A percentile compares a stretch with the other conserved stretches of the same genome.
Evolutionary conservation across 352 stramenopile species (phyloP).

Genomic region (Pythium chondricola): DNA sequence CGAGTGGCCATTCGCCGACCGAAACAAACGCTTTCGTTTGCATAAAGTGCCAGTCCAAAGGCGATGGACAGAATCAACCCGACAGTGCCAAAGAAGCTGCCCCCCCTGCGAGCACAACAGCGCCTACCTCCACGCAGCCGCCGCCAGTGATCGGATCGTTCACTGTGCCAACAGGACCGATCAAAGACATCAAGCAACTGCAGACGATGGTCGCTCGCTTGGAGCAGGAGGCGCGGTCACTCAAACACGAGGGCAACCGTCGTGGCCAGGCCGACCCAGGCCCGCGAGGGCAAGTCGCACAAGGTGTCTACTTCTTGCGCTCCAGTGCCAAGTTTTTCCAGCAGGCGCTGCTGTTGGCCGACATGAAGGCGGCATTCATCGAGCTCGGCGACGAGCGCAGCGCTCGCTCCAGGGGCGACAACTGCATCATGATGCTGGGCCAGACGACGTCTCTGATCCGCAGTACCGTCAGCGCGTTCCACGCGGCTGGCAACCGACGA

Average conservation of each 20-base stretch:
- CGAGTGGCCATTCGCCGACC: neutral
- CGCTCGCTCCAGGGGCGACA: conserved; percentile 54
- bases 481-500: conserved; percentile 47
- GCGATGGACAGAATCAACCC: no score
- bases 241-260: conserved; percentile 82
- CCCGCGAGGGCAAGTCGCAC: conserved; percentile 37
- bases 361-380: conserved; percentile 78
- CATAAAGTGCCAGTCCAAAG: conserved; percentile 31
- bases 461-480: conserved; percentile 63
- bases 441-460: conserved; percentile 80
- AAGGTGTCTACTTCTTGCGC: conserved; percentile 69
- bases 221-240: conserved; percentile 55
- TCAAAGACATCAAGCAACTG: conserved; percentile 47
- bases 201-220: conserved; percentile 40
- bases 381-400: conserved; percentile 57
- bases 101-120: neutral
- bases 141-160: conserved; percentile 27
- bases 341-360: conserved; percentile 68
- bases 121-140: neutral
- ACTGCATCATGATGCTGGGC: conserved; percentile 56
- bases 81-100: conserved; percentile 1
- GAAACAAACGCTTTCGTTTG: conserved; percentile 27
- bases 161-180: conserved; percentile 31
- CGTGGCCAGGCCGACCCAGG: conserved; percentile 38
- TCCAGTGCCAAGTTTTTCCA: conserved; percentile 82